Percentiles rank a stretch among this genome's conserved stretches.
Conservation (phyloP, 2,329 filamentous ascomycete genomes). For the Aspergillus bombycis region DNA sequence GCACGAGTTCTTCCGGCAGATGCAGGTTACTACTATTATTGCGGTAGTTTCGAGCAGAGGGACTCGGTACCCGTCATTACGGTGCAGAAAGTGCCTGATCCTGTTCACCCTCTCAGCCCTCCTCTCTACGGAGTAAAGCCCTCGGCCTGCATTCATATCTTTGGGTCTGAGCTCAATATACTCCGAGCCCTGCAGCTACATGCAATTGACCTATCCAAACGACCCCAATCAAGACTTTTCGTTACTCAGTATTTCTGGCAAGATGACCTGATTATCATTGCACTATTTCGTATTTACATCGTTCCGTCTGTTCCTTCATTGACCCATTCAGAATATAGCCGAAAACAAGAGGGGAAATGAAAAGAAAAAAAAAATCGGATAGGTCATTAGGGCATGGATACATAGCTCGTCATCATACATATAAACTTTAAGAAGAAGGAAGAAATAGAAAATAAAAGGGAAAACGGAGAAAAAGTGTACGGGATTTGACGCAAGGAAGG, state of each 20-base stretch:
- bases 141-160: background rate
- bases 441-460: background rate
- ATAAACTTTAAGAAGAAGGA: background rate
- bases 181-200: background rate
- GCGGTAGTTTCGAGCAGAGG: conserved; percentile 2
- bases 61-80: background rate
- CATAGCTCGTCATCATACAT: conserved; percentile 22
- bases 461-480: background rate
- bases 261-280: background rate
- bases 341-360: background rate
- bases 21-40: conserved; percentile 22
- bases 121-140: background rate
- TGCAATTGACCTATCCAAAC: background rate
- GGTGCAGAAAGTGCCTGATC: background rate
- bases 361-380: background rate
- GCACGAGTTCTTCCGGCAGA: conserved; percentile 24
- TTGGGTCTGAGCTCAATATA: background rate
- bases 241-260: background rate
- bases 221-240: background rate
- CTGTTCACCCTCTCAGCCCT: background rate
- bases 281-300: conserved; percentile 30
- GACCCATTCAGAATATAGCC: conserved; percentile 12
- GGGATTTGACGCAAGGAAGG: background rate
- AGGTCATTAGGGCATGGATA: conserved; percentile 16
- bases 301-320: conserved; percentile 14